Base-by-base conservation (phyloP, 352 stramenopile species). In the Phytophthora macrochlamydospora region DNA sequence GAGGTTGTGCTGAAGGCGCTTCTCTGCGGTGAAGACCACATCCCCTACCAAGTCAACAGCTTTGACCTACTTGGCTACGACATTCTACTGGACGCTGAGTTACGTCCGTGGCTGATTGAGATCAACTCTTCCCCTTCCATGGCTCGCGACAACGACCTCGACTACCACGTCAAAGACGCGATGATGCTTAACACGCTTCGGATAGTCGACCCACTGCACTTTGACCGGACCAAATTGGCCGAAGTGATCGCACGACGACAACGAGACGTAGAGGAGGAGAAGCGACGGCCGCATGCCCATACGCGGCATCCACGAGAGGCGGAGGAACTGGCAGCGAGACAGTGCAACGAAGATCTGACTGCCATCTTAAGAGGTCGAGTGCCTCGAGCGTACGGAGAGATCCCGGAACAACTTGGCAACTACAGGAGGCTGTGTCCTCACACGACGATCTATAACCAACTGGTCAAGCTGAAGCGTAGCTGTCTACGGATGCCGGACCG, bases 11-110 rank as follows among this genome's bases (percentile, higher is more conserved):
- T 97, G 33, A 97, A 97, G 68, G 90, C 92, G 35, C 79, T 98
- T 42, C 50, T 97, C 11, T 92, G 83, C 38, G 82, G 85, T 24
- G 93, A 97, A 60, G 91, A 97, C 69, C 77, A 92, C 51, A 97
- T 98, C 62, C 88, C 87, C 35, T 87, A 91, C 56, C 91, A 96
- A 67, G 87, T 94, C 28, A 97, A 96, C 61, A 94, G 82, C 37
- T 99, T 98, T 65, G 95, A 99, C 66, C 56, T 99, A 31, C 96
- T 97, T 55, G 96, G 96, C 6, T 99, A 98, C 75, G 95, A 99
- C 70, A 89, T 99, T 29, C 76, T 99, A 14, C 69, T 99, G 30
- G 95, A 99, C 70, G 66, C 83, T 7, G 62, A 88, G 9, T 84
- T 97, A 38, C 89, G 89, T 7, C 93, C 93, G 35, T 98, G 94